phyloP scores from a whole-genome alignment of 225 moss, liverwort and hornwort genomes.

The Takakia lepidozioides region DNA sequence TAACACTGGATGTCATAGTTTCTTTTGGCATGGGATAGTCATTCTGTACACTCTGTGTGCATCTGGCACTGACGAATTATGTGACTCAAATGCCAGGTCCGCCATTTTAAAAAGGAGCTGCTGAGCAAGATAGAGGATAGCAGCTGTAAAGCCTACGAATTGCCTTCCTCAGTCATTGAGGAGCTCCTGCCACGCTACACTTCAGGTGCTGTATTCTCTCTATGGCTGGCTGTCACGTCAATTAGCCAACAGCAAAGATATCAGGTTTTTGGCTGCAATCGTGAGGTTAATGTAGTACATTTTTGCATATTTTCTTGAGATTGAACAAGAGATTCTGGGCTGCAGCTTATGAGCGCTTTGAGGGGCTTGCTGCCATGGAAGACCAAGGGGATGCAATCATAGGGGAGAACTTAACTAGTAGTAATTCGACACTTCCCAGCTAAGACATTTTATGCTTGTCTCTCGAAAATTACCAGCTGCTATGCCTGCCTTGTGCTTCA shows the following conservation, averaged over 20 bases:
- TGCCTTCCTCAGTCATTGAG: conserved; percentile 46
- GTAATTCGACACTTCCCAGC: too few species aligned
- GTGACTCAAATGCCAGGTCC: conserved; percentile 36
- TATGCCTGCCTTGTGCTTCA: too few species aligned
- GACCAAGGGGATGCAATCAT: too few species aligned
- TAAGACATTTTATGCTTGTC: too few species aligned
- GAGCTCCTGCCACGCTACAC: conserved; percentile 49
- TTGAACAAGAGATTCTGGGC: background rate
- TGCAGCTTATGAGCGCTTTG: conserved; percentile 37
- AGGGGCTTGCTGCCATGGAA: conserved; percentile 14
- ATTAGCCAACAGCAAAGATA: too few species aligned
- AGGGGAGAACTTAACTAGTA: too few species aligned
- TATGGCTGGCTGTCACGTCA: background rate
- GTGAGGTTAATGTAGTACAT: background rate
- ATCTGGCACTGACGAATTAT: too few species aligned
- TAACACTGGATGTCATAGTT: too few species aligned
- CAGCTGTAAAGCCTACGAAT: conserved; percentile 53
- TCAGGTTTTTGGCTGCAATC: background rate
- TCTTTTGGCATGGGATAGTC: background rate
- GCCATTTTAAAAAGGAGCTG: conserved; percentile 81
- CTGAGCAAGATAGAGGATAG: conserved; percentile 82
- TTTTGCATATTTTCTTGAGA: background rate
- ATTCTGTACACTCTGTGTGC: too few species aligned
- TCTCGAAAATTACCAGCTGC: too few species aligned
- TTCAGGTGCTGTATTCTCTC: conserved; percentile 16